A percentile compares a stretch with the other conserved stretches of the same genome.
Evolutionary conservation across 1,139 yeast genomes (phyloP).

Genomic region (Suhomyces wounanorum): DNA sequence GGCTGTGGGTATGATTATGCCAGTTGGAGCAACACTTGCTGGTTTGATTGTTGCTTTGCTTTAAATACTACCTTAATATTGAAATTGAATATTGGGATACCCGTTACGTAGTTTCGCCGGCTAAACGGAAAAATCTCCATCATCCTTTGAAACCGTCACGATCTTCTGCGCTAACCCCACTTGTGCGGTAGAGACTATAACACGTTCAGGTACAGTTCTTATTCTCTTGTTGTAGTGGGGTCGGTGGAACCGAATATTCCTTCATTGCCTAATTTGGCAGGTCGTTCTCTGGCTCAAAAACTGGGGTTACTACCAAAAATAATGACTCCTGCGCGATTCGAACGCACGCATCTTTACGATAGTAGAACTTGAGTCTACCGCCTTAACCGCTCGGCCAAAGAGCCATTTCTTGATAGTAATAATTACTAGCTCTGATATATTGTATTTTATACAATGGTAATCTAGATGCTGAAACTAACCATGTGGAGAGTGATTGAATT

Average conservation of each 20-base stretch:
- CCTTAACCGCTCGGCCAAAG: slow-evolving; percentile 14
- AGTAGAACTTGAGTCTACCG: slow-evolving; percentile 14
- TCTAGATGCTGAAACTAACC: too few species aligned
- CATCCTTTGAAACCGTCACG: neutral
- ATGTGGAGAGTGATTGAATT: too few species aligned
- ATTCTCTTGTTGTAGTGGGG: neutral
- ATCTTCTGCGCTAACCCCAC: neutral
- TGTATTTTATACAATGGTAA: too few species aligned
- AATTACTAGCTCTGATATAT: too few species aligned
- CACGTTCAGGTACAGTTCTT: neutral
- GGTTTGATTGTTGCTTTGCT: slow-evolving; percentile 13
- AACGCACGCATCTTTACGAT: slow-evolving; percentile 13
- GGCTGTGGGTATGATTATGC: slow-evolving; percentile 8
- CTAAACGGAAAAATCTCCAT: neutral
- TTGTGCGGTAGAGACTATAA: neutral
- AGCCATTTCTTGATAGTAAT: slow-evolving; percentile 8
- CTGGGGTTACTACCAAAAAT: slow-evolving; percentile 1
- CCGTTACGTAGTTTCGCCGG: neutral
- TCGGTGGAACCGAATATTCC: neutral
- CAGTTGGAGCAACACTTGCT: slow-evolving; percentile 13
- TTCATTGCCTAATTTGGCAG: neutral
- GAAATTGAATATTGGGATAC: neutral
- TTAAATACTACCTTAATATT: neutral
- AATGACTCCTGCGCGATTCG: slow-evolving; percentile 13
- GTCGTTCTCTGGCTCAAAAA: neutral